Percentiles rank a stretch among this genome's conserved stretches.
These are phyloP conservation scores for Colletotrichum sp. DNA, from an alignment of 2,329 filamentous ascomycete species.

Conservation along the genomic window DNA sequence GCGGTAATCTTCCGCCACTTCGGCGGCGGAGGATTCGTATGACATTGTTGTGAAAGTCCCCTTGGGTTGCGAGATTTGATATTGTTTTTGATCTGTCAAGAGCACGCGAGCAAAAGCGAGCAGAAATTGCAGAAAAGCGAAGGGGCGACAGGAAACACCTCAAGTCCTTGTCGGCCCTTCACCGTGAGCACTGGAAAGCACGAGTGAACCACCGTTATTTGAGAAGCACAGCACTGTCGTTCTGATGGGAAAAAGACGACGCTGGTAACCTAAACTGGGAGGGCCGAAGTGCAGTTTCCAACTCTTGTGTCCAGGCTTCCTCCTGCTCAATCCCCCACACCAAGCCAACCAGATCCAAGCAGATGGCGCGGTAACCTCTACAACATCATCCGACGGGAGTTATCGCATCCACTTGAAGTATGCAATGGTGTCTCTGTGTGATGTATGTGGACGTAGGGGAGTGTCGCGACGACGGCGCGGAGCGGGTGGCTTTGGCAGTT, in stretches of 20 bases:
- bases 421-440: neutral
- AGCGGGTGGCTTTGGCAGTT: constrained; percentile 1
- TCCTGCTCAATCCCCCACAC: constrained; percentile 15
- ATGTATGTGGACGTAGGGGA: neutral
- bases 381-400: constrained; percentile 13
- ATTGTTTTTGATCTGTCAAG: constrained; percentile 6
- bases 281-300: constrained; percentile 18
- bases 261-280: constrained; percentile 18
- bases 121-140: neutral
- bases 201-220: constrained; percentile 20
- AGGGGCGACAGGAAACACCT: neutral
- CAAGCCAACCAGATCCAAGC: constrained; percentile 21
- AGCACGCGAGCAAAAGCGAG: constrained; percentile 16
- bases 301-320: constrained; percentile 13
- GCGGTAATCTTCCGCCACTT: constrained; percentile 94
- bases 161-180: constrained; percentile 6
- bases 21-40: constrained; percentile 66
- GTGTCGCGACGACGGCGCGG: constrained; percentile 1
- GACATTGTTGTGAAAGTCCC: constrained; percentile 41
- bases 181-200: constrained; percentile 16
- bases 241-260: constrained; percentile 8
- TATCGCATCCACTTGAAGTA: constrained; percentile 5
- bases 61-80: neutral
- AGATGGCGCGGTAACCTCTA: constrained; percentile 10
- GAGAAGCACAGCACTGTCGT: neutral